A percentile compares a stretch with the other conserved stretches of the same genome.
Conservation (phyloP, 2,329 filamentous ascomycete genomes). For the Rugonectria rugulosa region DNA sequence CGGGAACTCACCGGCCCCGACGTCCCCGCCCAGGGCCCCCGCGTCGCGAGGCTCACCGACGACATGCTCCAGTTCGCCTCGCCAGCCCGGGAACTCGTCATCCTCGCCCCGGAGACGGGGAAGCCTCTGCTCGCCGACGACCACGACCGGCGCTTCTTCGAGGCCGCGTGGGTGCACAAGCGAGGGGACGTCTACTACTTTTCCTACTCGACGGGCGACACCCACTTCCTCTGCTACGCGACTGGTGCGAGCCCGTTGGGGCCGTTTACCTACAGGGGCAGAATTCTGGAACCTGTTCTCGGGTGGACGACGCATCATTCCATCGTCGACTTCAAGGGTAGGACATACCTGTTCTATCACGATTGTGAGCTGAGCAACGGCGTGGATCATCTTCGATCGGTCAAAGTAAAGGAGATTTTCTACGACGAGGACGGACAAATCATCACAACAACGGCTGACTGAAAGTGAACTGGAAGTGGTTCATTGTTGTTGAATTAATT, state of each 20-base stretch:
- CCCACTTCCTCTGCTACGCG: constrained; percentile 77
- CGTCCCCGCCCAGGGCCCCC: constrained; percentile 67
- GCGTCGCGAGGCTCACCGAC: constrained; percentile 68
- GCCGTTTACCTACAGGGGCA: constrained; percentile 75
- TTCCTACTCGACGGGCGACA: constrained; percentile 80
- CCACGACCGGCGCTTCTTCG: constrained; percentile 79
- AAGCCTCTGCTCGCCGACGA: constrained; percentile 69
- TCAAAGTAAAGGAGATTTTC: constrained; percentile 78
- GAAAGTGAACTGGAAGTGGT: too few relatives aligned
- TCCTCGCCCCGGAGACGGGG: constrained; percentile 69
- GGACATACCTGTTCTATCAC: constrained; percentile 81
- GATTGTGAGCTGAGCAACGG: constrained; percentile 74
- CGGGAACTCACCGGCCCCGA: constrained; percentile 66
- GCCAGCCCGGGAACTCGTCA: constrained; percentile 65
- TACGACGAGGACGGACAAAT: constrained; percentile 74
- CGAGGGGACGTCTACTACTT: constrained; percentile 75
- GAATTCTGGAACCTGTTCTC: constrained; percentile 77
- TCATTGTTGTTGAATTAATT: too few relatives aligned
- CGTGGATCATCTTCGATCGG: constrained; percentile 74
- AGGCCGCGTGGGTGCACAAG: constrained; percentile 83
- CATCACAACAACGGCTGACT: constrained; percentile 45
- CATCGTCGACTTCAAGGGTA: constrained; percentile 75
- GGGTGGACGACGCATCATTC: constrained; percentile 87
- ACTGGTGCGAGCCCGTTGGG: constrained; percentile 70
- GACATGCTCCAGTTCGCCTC: constrained; percentile 71